phyloP scores from a whole-genome alignment of 148 eudicot species.

The Suaeda aralocaspica region DNA sequence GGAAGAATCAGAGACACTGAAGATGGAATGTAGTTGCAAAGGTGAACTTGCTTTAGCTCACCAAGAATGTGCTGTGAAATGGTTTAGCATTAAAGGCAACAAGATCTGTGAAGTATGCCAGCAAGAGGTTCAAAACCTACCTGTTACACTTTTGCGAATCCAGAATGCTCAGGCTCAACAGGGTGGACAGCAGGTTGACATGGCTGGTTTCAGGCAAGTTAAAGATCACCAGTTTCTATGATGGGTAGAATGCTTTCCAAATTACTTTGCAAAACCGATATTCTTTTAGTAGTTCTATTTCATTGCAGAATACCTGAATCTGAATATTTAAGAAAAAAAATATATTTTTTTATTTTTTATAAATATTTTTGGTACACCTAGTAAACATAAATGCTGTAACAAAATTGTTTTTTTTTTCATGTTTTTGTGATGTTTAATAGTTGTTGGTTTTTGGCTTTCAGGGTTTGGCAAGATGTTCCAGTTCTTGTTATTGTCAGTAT shows the following conservation, averaged over 20 bases:
- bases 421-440: not conserved
- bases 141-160: constrained; percentile 85
- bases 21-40: constrained; percentile 97
- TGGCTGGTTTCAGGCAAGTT: constrained; percentile 64
- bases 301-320: no score
- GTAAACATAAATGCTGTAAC: no score
- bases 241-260: not conserved
- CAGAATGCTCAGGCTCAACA: constrained; percentile 41
- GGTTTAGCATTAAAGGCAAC: constrained; percentile 99
- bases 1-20: constrained; percentile 78
- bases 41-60: constrained; percentile 96
- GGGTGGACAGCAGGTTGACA: constrained; percentile 40
- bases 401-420: not conserved
- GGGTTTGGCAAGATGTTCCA: constrained; percentile 97
- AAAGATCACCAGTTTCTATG: not conserved
- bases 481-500: constrained; percentile 90
- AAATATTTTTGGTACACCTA: no score
- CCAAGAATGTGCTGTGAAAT: constrained; percentile 87
- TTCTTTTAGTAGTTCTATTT: no score
- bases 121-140: constrained; percentile 84
- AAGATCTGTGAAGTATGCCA: constrained; percentile 88
- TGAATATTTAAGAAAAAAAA: no score
- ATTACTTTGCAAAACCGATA: no score
- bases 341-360: no score
- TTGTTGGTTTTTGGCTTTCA: constrained; percentile 25